Evolutionary conservation across 768 basidiomycete genomes (phyloP).

Genomic region (Mycena kentingensis): DNA sequence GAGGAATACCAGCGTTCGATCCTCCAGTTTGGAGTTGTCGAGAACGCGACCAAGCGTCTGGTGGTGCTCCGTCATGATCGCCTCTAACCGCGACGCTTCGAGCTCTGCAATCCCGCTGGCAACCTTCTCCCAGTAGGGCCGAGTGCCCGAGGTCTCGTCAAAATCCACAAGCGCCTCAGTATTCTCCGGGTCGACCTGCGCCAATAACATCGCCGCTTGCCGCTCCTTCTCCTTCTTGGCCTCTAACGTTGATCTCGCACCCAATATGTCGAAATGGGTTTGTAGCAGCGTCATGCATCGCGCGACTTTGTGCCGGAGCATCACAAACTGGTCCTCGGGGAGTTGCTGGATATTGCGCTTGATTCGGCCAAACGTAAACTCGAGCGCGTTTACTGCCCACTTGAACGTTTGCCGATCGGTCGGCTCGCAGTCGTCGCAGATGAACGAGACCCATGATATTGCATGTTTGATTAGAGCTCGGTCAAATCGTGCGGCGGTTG

Average conservation of each 20-base stretch:
- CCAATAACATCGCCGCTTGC: constrained; percentile 59
- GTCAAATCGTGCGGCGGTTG: constrained; percentile 73
- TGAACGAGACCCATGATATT: constrained; percentile 98
- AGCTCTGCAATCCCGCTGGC: constrained; percentile 59
- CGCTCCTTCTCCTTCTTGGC: constrained; percentile 89
- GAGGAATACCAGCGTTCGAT: constrained; percentile 89
- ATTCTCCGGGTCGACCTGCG: constrained; percentile 53
- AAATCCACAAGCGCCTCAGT: constrained; percentile 54
- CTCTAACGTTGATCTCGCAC: constrained; percentile 85
- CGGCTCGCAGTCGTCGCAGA: constrained; percentile 96
- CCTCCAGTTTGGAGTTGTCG: constrained; percentile 91
- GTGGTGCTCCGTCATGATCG: constrained; percentile 61
- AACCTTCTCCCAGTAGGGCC: constrained; percentile 75
- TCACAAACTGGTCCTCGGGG: constrained; percentile 85
- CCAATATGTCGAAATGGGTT: constrained; percentile 96
- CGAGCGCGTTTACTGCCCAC: constrained; percentile 96
- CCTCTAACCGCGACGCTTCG: constrained; percentile 59
- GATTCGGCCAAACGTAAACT: constrained; percentile 88
- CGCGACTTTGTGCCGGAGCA: constrained; percentile 88
- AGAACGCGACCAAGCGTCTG: constrained; percentile 87
- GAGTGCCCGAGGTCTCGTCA: constrained; percentile 56
- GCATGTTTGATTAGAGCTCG: constrained; percentile 84
- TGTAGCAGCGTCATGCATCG: constrained; percentile 97
- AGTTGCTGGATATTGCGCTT: constrained; percentile 88
- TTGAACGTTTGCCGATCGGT: constrained; percentile 95